Base-by-base conservation (phyloP, 805 yeast species). In the Blastobotrys robertii region DNA sequence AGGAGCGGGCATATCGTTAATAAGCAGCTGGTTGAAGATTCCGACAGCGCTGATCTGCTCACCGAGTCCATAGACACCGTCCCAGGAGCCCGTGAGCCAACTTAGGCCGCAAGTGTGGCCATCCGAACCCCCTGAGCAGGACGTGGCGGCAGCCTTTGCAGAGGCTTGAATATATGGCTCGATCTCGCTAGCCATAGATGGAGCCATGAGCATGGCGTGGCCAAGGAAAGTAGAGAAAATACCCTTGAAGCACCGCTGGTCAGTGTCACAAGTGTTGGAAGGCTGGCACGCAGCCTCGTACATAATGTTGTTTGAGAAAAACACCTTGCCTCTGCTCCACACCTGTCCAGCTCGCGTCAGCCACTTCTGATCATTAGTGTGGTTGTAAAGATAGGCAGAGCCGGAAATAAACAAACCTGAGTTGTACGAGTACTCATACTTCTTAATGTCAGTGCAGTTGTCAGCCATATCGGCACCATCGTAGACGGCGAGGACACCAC, bases 1-100 rank as follows among this genome's bases (percentile, higher is more conserved):
- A 1, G 95, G 95, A 2, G 73, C 70, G 53, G 53, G 45, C 34
- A 37, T 44, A 15, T 33, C 16, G 28, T 54, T 48, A 16, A 62
- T 51, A 25, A 67, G 60, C 34, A 71, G 58, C 12, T 67, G 60
- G 54, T 67, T 67, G 30, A 82, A 68, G 2, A 72, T 69, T 50
- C 84, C 94, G 41, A 84, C 63, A 0, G 94, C 94, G 30, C 76
- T 65, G 71, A 83, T 79, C 61, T 85, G 94, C 62, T 86, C 94
- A 39, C 95, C 95, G 33, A 85, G 70, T 1, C 95, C 95, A 52
- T 74, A 84, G 44, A 54, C 57, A 1, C 72, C 76, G 59, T 84
- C 94, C 76, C 81, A 82, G 4, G 72, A 67, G 31, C 63, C 63
- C 11, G 52, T 46, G 10, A 71, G 58, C 95, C 95, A 85, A 59